Base-by-base conservation (phyloP, 2,329 filamentous ascomycete species). In the Davidsoniella virescens region DNA sequence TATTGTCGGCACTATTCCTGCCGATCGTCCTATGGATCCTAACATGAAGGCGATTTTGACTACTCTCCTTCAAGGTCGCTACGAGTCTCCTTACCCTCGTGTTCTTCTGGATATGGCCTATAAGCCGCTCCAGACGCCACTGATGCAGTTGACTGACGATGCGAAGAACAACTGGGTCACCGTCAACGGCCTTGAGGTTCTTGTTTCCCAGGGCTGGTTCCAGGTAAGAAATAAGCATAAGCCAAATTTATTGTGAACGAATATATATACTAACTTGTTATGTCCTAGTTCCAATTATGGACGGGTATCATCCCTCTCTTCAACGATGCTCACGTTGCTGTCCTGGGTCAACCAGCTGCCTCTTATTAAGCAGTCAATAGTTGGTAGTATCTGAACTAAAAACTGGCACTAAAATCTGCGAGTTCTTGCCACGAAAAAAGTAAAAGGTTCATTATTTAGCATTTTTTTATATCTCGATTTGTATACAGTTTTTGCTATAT, bases 101-200 rank as follows among this genome's bases (percentile, higher is more conserved):
- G 75, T 92, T 10, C 66, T 96, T 54, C 67, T 96, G 3, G 92
- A 98, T 64, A 94, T 98, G 88, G 90, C 92, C 2, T 98, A 98
- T 65, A 93, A 90, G 65, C 92, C 92, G 17, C 70, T 75, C 0
- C 74, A 84, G 48, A 98, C 92, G 4, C 76, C 82, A 6, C 65
- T 94, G 56, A 95, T 96, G 80, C 75, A 84, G 61, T 68, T 95
- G 61, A 90, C 88, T 2, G 72, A 79, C 58, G 75, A 82, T 57
- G 75, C 76, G 10, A 50, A 46, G 17, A 16, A 44, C 16, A 62
- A 62, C 9, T 98, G 92, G 92, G 73, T 68, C 51, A 87, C 83
- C 2, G 82, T 96, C 55, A 81, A 87, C 6, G 92, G 92, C 0
- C 65, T 95, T 38, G 92, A 98, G 64, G 87, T 92, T 26, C 70